Evolutionary conservation across 164 flowering plant genomes (phyloP).

Genomic region (Akebia trifoliata): DNA sequence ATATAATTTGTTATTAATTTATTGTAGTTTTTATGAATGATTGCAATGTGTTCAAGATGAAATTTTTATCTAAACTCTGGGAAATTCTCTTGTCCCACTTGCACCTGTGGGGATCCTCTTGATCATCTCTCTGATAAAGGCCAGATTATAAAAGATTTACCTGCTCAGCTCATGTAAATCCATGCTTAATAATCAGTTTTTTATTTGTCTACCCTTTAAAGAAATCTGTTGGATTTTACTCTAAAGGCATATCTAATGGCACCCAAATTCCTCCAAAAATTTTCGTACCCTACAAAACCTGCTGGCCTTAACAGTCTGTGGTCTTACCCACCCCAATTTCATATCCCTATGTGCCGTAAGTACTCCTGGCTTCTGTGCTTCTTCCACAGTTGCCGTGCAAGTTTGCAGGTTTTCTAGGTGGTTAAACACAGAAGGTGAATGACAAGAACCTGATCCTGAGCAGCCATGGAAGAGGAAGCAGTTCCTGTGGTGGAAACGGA

Average conservation of each 20-base stretch:
- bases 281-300: slow-evolving; percentile 25
- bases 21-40: no score
- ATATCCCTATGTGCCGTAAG: slow-evolving; percentile 22
- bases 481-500: slow-evolving; percentile 47
- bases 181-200: neutral
- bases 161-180: slow-evolving; percentile 21
- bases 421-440: slow-evolving; percentile 14
- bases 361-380: slow-evolving; percentile 31
- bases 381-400: slow-evolving; percentile 35
- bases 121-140: slow-evolving; percentile 10
- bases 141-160: slow-evolving; percentile 14
- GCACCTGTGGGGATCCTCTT: slow-evolving; percentile 32
- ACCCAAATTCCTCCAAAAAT: slow-evolving; percentile 18
- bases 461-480: slow-evolving; percentile 53
- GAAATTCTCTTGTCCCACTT: slow-evolving; percentile 23
- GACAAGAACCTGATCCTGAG: slow-evolving; percentile 15
- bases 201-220: slow-evolving; percentile 15
- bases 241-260: slow-evolving; percentile 19
- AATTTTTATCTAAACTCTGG: slow-evolving; percentile 17
- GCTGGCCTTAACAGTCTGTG: slow-evolving; percentile 22
- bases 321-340: slow-evolving; percentile 19
- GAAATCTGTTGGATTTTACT: slow-evolving; percentile 14
- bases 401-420: slow-evolving; percentile 29
- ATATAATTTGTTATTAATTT: no score
- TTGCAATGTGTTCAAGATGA: slow-evolving; percentile 7